These are phyloP conservation scores for Ajuga chamaepitys DNA, from an alignment of 257 asterid genomes.

Conservation along the genomic window DNA sequence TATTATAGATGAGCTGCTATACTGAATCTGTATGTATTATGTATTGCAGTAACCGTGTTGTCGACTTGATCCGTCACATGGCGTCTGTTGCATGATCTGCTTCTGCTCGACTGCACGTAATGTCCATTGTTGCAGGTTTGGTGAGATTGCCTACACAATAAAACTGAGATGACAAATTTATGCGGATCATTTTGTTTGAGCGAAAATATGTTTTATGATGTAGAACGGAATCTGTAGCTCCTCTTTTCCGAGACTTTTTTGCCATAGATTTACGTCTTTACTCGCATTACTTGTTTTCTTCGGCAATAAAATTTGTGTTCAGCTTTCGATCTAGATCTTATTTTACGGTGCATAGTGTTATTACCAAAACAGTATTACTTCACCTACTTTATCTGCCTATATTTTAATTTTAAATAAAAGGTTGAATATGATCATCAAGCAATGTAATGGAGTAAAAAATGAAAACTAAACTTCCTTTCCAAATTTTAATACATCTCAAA, in stretches of 20 bases:
- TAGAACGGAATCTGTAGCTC: slow-evolving; percentile 7
- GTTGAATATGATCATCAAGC: too few species aligned
- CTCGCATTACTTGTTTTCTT: neutral
- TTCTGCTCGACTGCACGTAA: neutral
- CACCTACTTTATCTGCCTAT: too few species aligned
- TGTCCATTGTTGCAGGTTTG: neutral
- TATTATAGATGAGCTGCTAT: neutral
- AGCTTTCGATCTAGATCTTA: too few species aligned
- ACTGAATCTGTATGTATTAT: neutral
- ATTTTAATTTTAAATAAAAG: too few species aligned
- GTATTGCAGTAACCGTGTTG: slow-evolving; percentile 42
- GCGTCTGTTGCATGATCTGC: slow-evolving; percentile 31
- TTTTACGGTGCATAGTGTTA: too few species aligned
- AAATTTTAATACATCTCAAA: too few species aligned
- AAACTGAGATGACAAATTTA: slow-evolving; percentile 9
- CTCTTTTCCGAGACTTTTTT: neutral
- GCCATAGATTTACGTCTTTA: neutral
- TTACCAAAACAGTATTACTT: too few species aligned
- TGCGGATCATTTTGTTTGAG: neutral
- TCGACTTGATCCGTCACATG: slow-evolving; percentile 57
- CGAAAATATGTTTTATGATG: neutral
- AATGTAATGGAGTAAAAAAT: too few species aligned
- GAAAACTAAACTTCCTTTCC: too few species aligned
- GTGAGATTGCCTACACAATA: slow-evolving; percentile 6
- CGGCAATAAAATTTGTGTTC: too few species aligned